These are phyloP conservation scores for Podaxis pistillaris DNA, from an alignment of 768 basidiomycete genomes.

Conservation along the genomic window DNA sequence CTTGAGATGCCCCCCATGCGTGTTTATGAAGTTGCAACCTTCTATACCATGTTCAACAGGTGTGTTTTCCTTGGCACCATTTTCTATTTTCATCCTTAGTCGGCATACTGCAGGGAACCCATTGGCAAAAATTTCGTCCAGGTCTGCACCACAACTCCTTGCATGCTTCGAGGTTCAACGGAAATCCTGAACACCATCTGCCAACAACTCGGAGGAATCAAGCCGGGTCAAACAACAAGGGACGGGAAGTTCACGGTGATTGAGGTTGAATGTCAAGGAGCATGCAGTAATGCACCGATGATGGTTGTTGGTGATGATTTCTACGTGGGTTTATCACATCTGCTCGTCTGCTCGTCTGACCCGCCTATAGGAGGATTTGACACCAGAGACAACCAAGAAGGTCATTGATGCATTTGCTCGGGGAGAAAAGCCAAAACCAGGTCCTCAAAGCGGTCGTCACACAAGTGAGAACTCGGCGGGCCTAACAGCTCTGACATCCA, in stretches of 20 bases:
- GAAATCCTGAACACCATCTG: conserved; percentile 86
- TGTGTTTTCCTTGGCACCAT: conserved; percentile 29
- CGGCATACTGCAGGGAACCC: conserved; percentile 62
- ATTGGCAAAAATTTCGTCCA: conserved; percentile 94
- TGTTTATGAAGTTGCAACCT: conserved; percentile 98
- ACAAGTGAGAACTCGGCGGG: conserved; percentile 95
- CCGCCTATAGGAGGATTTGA: conserved; percentile 73
- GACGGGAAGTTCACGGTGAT: conserved; percentile 97
- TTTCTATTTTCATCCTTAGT: not conserved
- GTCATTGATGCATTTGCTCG: conserved; percentile 76
- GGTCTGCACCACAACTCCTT: conserved; percentile 98
- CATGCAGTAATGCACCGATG: conserved; percentile 98
- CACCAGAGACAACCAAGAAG: conserved; percentile 71
- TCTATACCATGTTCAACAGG: conserved; percentile 99
- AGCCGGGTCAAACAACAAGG: conserved; percentile 89
- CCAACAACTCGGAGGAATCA: conserved; percentile 77
- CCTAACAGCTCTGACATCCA: conserved; percentile 72
- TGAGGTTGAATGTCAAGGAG: conserved; percentile 98
- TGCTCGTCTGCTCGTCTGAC: conserved; percentile 13
- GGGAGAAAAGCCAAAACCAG: conserved; percentile 88
- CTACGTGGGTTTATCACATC: conserved; percentile 58
- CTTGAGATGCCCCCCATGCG: conserved; percentile 97
- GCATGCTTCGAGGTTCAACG: conserved; percentile 91
- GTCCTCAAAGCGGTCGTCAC: conserved; percentile 83
- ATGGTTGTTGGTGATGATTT: conserved; percentile 95